Conservation (phyloP, 257 asterid species). For the Buddleja alternifolia region DNA sequence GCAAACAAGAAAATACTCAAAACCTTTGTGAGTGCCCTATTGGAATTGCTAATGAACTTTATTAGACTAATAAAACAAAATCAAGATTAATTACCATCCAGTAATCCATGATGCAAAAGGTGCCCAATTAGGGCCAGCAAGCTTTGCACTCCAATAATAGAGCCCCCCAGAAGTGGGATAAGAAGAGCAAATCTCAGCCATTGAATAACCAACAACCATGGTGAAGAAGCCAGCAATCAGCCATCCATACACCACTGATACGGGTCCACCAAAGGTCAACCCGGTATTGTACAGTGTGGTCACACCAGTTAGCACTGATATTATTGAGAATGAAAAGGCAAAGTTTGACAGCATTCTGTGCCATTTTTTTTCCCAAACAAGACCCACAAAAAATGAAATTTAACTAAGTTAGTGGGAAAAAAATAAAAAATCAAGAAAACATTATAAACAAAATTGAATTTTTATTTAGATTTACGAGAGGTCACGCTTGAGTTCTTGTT, state of each 20-base stretch:
- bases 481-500: slow-evolving; percentile 97
- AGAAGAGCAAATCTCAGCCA: slow-evolving; percentile 98
- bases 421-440: slow-evolving; percentile 15
- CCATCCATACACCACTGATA: slow-evolving; percentile 89
- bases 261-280: slow-evolving; percentile 85
- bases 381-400: neutral
- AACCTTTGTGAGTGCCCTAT: neutral
- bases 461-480: too few relatives aligned
- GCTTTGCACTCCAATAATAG: slow-evolving; percentile 97
- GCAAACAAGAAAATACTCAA: neutral
- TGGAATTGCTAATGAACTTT: neutral
- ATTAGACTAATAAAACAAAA: slow-evolving; percentile 2
- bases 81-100: slow-evolving; percentile 67
- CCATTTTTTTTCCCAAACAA: neutral
- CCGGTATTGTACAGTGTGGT: slow-evolving; percentile 88
- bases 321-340: slow-evolving; percentile 87
- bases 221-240: slow-evolving; percentile 79
- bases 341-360: slow-evolving; percentile 84
- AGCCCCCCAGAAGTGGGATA: slow-evolving; percentile 98
- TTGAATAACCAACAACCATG: slow-evolving; percentile 78
- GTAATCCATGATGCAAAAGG: slow-evolving; percentile 99
- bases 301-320: slow-evolving; percentile 93
- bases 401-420: slow-evolving; percentile 3
- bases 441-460: too few relatives aligned
- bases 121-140: slow-evolving; percentile 97